Evolutionary conservation across 2,329 filamentous ascomycete genomes (phyloP), one percentile per base, ranked within the genome.

Genomic region (Calonectria crousiana): DNA sequence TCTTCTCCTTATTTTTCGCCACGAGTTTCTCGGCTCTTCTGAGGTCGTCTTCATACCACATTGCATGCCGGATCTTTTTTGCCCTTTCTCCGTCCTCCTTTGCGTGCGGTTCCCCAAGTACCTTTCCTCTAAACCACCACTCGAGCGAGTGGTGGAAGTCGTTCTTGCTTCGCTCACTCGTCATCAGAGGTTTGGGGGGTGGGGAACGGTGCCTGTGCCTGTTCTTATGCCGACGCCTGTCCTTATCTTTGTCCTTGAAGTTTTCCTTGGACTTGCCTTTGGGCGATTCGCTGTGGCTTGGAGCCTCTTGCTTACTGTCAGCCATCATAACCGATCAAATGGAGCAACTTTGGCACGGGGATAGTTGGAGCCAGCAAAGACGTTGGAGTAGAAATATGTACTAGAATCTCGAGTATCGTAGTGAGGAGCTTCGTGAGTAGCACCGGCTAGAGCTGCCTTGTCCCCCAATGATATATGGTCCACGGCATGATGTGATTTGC

Each of bases 121-220:
- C 16, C 6, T 28, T 49, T 34, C 36, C 32, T 44, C 66, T 66
- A 6, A 76, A 26, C 3, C 47, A 51, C 58, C 71, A 62, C n/a
- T 69, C 74, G 23, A 76, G 62, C 5, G 44, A 60, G 34, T 70
- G 60, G 47, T 76, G 74, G 1, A 70, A 26, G 14, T 74, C 74
- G 10, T 41, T 69, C 52, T 72, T 75, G 28, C 38, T 69, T 13
- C 70, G 70, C 20, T 71, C 49, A 23, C 30, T 32, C 30, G 60
- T 56, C 51, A 71, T 74, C 16, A 53, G 36, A 23, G 53, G 64
- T 3, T 26, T 34, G 6, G 66, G 71, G 8, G 47, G n/a, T 26
- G 53, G 30, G 3, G 67, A 38, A 18, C 32, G 34, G 34, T 18
- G 56, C 23, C 34, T 62, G 36, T 41, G 36, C 18, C 10, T 62